Conservation (phyloP, 352 stramenopile genomes). For the Peronospora belbahrii region DNA sequence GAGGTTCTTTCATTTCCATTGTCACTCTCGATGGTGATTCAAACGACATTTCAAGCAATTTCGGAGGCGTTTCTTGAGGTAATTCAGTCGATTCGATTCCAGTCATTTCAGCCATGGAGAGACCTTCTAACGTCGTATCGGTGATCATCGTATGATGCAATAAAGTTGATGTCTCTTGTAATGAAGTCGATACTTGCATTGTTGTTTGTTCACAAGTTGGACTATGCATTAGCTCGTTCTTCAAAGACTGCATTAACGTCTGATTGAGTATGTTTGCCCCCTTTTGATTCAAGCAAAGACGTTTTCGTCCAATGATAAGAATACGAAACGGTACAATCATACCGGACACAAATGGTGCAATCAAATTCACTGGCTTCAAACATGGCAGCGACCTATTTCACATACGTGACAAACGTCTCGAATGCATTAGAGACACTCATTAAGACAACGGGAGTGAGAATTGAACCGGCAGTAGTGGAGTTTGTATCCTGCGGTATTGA, state of each 20-base stretch:
- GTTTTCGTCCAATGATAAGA: conserved; percentile 13
- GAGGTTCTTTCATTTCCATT: conserved; percentile 3
- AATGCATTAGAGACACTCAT: conserved; percentile 28
- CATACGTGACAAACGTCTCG: conserved; percentile 22
- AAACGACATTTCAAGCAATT: conserved; percentile 11
- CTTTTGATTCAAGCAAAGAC: conserved; percentile 5
- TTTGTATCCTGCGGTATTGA: conserved; percentile 30
- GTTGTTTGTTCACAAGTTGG: too few species aligned
- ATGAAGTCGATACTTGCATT: too few species aligned
- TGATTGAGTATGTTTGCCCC: conserved; percentile 25
- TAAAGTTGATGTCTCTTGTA: too few species aligned
- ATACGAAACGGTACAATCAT: conserved; percentile 5
- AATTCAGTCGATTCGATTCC: conserved; percentile 4
- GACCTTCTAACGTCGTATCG: conserved; percentile 2
- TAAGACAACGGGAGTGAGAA: conserved; percentile 24
- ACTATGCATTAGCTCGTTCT: too few species aligned
- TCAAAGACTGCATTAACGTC: conserved; percentile 8
- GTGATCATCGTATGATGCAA: too few species aligned
- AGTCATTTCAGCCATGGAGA: conserved; percentile 10
- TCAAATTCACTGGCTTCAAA: conserved; percentile 30
- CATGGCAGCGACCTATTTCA: conserved; percentile 18
- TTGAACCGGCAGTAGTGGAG: conserved; percentile 15
- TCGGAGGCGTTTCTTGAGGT: conserved; percentile 1
- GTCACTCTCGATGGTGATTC: conserved; percentile 2
- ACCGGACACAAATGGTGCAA: conserved; percentile 25